Evolutionary conservation across 192 early-diverging fungal genomes (phyloP).

Genomic region (Pilobolus umbonatus): DNA sequence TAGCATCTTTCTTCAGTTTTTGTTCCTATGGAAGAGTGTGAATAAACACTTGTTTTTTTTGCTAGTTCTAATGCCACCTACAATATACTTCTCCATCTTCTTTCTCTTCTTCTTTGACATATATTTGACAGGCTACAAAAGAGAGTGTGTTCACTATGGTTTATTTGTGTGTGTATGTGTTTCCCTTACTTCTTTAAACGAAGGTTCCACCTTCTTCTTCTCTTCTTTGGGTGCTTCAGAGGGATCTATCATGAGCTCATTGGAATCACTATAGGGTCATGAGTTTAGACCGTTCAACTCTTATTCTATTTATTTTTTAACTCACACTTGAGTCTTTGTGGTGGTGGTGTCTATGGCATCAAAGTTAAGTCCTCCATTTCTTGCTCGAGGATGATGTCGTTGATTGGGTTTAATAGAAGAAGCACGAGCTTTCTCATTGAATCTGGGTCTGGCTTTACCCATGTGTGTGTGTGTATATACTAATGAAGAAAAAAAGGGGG

Average conservation of each 20-base stretch:
- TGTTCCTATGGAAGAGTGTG: slow-evolving; percentile 46
- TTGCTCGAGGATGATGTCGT: slow-evolving; percentile 41
- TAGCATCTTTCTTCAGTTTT: slow-evolving; percentile 77
- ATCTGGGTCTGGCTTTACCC: slow-evolving; percentile 51
- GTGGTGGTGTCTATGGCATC: slow-evolving; percentile 10
- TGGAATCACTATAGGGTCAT: not conserved
- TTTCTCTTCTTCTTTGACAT: slow-evolving; percentile 73
- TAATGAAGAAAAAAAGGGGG: not conserved
- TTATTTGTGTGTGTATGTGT: not conserved
- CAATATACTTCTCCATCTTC: slow-evolving; percentile 76
- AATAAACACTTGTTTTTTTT: slow-evolving; percentile 1
- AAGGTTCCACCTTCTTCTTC: not conserved
- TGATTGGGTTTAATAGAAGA: slow-evolving; percentile 41
- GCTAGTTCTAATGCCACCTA: slow-evolving; percentile 25
- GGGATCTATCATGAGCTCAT: slow-evolving; percentile 12
- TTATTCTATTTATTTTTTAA: too few relatives aligned
- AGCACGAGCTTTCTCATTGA: slow-evolving; percentile 51
- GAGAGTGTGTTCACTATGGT: not conserved
- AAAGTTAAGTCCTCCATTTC: slow-evolving; percentile 42
- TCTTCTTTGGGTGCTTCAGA: not conserved
- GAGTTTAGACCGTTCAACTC: too few relatives aligned
- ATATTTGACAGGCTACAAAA: slow-evolving; percentile 27
- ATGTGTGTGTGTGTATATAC: slow-evolving; percentile 16
- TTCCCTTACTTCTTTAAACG: slow-evolving; percentile 8
- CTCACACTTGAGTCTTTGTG: not conserved